Percentiles rank a stretch among this genome's conserved stretches.
Conservation (phyloP, 345 rosid species). For the Punica granatum region DNA sequence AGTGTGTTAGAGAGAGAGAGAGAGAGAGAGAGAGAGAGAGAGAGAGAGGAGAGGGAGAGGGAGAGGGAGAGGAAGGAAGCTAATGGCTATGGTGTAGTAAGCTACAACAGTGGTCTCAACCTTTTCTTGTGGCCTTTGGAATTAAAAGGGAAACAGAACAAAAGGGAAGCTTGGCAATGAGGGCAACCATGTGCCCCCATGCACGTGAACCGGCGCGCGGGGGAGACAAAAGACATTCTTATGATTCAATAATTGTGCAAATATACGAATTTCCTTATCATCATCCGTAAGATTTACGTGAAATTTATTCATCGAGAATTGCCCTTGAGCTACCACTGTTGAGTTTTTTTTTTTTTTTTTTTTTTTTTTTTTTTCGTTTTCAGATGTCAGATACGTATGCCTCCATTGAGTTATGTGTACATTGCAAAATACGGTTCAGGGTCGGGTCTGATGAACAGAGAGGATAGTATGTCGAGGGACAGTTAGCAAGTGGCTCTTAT, state of each 20-base stretch:
- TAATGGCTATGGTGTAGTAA: background rate
- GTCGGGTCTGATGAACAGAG: background rate
- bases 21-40: background rate
- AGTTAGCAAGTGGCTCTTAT: background rate
- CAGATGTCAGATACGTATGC: background rate
- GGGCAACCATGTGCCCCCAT: background rate
- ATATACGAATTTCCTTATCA: too few species aligned
- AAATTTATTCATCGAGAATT: too few species aligned
- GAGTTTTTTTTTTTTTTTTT: background rate
- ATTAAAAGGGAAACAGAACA: background rate
- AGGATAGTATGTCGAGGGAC: background rate
- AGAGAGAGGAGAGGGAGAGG: slow-evolving; percentile 5
- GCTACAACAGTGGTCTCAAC: background rate
- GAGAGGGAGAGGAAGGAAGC: background rate
- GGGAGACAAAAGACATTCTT: background rate
- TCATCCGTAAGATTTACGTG: too few species aligned
- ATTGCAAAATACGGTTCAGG: background rate
- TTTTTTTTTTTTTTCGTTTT: background rate
- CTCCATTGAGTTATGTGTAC: background rate
- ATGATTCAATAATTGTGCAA: background rate
- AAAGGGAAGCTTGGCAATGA: background rate
- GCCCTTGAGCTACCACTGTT: too few species aligned
- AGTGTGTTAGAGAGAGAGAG: slow-evolving; percentile 8
- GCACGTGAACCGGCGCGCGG: background rate
- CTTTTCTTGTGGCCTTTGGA: background rate